Evolutionary conservation across 2,329 filamentous ascomycete species (phyloP).

Genomic region (Magnaporthales sp.): DNA sequence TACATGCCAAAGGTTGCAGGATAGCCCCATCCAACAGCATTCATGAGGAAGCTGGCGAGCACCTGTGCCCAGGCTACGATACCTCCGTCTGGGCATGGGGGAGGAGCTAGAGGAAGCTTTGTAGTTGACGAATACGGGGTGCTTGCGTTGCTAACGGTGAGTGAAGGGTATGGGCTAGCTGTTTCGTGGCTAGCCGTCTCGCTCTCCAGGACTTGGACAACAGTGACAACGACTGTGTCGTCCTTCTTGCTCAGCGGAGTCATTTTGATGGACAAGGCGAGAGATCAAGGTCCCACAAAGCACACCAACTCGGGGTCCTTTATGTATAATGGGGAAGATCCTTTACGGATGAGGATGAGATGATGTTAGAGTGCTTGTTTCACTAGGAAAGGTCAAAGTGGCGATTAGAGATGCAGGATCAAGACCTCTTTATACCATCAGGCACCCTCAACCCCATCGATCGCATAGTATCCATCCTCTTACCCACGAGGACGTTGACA

Average conservation of each 20-base stretch:
- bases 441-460: background rate
- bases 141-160: background rate
- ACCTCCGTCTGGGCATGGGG: constrained; percentile 32
- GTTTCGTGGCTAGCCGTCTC: background rate
- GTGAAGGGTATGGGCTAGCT: background rate
- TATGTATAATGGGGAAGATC: background rate
- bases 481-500: background rate
- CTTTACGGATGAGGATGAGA: background rate
- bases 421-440: background rate
- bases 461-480: background rate
- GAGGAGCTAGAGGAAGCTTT: background rate
- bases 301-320: background rate
- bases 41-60: constrained; percentile 35
- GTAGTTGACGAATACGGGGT: background rate
- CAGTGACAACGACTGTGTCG: background rate
- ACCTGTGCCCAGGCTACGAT: constrained; percentile 41
- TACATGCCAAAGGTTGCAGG: constrained; percentile 38
- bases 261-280: background rate
- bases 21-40: constrained; percentile 41
- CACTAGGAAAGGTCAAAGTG: background rate
- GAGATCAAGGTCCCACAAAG: background rate
- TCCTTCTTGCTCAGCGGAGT: background rate
- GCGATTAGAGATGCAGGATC: background rate
- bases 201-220: background rate
- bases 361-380: background rate